Evolutionary conservation across 768 basidiomycete species (phyloP), one percentile per base, ranked within the genome.

Genomic region (Trametes elegans): DNA sequence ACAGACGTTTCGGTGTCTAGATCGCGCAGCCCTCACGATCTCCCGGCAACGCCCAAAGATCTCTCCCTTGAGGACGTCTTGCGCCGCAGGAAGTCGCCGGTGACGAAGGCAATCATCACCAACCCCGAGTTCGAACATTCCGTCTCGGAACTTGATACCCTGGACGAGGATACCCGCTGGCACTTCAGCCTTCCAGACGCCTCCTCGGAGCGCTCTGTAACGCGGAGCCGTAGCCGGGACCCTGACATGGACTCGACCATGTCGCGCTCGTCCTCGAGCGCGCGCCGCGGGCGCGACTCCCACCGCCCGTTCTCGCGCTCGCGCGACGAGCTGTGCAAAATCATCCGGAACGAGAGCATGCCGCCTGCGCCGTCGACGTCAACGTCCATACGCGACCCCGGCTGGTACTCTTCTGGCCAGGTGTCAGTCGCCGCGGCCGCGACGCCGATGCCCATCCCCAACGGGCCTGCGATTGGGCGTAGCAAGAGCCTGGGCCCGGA

Each of bases 21-120:
- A 18, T 81, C 79, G 5, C 70, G 74, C 7, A 80, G 79, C 64
- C 79, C 79, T 0, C 77, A 76, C 55, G 66, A 76, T 8, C 69
- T 73, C 1, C 79, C 79, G 0, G 61, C 69, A 7, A 83, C 81
- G 0, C 82, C 82, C 2, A 39, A 59, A 3, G 68, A 66, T 29
- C 49, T 50, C 9, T 54, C 55, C 18, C 34, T 55, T 13, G 62
- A 60, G 3, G 29, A 40, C 9, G 23, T 38, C 13, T 29, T 55
- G 21, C 65, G 60, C 16, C 60, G 59, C 1, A 53, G 53, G 36
- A 63, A 64, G 48, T 27, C 59, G 9, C 54, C 64, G 1, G 53
- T 50, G n/a, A 27, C 51, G 19, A 29, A 55, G 10, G 24, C 52
- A 3, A 19, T 42, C 1, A 28, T 53, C 28, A 41, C 19, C 49